These are phyloP conservation scores for Cardamine resedifolia DNA, from an alignment of 345 rosid species.

Conservation along the genomic window DNA sequence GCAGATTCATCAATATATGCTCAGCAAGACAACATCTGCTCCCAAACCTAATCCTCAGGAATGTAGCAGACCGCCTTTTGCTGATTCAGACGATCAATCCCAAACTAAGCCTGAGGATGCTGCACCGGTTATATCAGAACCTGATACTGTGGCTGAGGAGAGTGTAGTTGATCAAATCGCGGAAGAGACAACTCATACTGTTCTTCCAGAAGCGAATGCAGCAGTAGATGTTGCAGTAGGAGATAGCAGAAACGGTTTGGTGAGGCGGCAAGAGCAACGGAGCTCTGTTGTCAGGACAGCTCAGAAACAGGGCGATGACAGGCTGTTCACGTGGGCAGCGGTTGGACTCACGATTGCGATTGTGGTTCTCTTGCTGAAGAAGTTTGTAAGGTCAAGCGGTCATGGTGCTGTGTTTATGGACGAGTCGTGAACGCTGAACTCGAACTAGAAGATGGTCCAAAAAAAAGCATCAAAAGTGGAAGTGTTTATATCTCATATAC, in stretches of 20 bases:
- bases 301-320: slow-evolving; percentile 65
- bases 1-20: slow-evolving; percentile 89
- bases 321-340: slow-evolving; percentile 84
- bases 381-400: slow-evolving; percentile 78
- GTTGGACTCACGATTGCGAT: slow-evolving; percentile 88
- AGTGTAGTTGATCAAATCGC: slow-evolving; percentile 45
- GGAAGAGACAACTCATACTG: slow-evolving; percentile 38
- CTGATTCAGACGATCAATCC: slow-evolving; percentile 12
- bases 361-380: slow-evolving; percentile 78
- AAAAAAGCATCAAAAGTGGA: background rate
- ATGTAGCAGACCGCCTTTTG: background rate
- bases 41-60: slow-evolving; percentile 46
- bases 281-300: slow-evolving; percentile 19
- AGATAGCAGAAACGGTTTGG: background rate
- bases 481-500: background rate
- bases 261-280: slow-evolving; percentile 3
- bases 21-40: slow-evolving; percentile 70
- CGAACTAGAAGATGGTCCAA: background rate
- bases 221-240: slow-evolving; percentile 30
- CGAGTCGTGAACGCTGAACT: slow-evolving; percentile 22
- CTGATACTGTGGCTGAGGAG: slow-evolving; percentile 37
- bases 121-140: slow-evolving; percentile 12
- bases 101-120: slow-evolving; percentile 1
- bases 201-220: slow-evolving; percentile 28
- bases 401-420: slow-evolving; percentile 81